A percentile compares a stretch with the other conserved stretches of the same genome.
Evolutionary conservation across 2,329 filamentous ascomycete genomes (phyloP).

Genomic region (Rhynchosporium secalis): DNA sequence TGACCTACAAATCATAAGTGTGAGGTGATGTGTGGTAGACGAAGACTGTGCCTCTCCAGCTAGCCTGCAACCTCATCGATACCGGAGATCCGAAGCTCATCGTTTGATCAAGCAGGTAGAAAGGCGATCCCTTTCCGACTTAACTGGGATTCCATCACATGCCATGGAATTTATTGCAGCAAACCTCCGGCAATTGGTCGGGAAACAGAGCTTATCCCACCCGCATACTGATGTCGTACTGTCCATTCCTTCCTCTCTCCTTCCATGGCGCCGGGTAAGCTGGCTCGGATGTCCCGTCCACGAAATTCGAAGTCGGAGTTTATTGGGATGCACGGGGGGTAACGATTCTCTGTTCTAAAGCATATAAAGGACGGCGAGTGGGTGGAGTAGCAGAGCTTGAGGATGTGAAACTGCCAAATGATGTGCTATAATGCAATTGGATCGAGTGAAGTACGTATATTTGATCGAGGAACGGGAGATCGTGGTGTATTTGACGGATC

Average conservation of each 20-base stretch:
- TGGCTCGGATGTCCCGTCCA: not conserved
- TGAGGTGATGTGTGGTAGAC: not conserved
- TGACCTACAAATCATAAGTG: not conserved
- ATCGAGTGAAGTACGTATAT: too few species aligned
- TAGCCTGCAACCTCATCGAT: not conserved
- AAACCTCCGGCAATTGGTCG: not conserved
- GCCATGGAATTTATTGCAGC: not conserved
- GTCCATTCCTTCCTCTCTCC: not conserved
- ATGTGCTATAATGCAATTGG: too few species aligned
- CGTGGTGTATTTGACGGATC: too few species aligned
- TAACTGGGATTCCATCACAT: not conserved
- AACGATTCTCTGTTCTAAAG: not conserved
- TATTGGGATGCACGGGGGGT: not conserved
- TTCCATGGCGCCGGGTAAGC: conserved; percentile 1
- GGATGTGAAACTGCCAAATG: not conserved
- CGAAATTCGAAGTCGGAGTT: not conserved
- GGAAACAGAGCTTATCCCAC: not conserved
- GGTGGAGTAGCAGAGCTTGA: not conserved
- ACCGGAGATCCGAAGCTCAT: not conserved
- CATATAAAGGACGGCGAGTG: not conserved
- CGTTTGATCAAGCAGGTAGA: too few species aligned
- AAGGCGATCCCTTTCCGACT: too few species aligned
- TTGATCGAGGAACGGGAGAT: too few species aligned
- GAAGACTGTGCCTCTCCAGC: not conserved
- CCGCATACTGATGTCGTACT: not conserved